phyloP scores from a whole-genome alignment of 257 asterid genomes.

The Solanum pennellii region DNA sequence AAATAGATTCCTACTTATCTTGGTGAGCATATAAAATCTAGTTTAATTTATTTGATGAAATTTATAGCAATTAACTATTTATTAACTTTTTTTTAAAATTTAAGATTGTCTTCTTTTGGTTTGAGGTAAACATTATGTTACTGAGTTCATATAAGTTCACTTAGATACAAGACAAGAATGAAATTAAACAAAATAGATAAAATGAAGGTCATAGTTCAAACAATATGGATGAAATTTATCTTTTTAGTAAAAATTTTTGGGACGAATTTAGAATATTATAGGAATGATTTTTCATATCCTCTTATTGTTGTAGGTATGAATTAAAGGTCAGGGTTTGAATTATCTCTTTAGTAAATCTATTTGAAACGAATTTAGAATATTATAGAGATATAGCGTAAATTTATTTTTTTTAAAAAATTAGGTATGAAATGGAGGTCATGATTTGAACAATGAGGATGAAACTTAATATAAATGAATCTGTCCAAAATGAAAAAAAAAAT shows the following conservation, averaged over 20 bases:
- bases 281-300: not conserved
- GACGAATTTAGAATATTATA: too few relatives aligned
- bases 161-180: not conserved
- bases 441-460: not conserved
- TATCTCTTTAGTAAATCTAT: not conserved
- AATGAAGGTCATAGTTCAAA: not conserved
- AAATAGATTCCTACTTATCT: not conserved
- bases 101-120: not conserved
- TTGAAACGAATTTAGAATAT: too few relatives aligned
- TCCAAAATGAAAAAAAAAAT: not conserved
- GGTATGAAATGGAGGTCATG: not conserved
- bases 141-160: not conserved
- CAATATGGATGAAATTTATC: not conserved
- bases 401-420: too few relatives aligned
- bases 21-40: not conserved
- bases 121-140: not conserved
- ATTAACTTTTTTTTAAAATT: not conserved
- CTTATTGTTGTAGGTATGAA: not conserved
- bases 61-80: not conserved
- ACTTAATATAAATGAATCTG: not conserved
- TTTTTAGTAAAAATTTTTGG: not conserved
- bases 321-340: too few relatives aligned
- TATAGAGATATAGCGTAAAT: too few relatives aligned
- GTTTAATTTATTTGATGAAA: not conserved
- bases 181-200: not conserved